Percentiles rank a stretch among this genome's conserved stretches.
Evolutionary conservation across 257 asterid species (phyloP).

Genomic region (Agastache rugosa): DNA sequence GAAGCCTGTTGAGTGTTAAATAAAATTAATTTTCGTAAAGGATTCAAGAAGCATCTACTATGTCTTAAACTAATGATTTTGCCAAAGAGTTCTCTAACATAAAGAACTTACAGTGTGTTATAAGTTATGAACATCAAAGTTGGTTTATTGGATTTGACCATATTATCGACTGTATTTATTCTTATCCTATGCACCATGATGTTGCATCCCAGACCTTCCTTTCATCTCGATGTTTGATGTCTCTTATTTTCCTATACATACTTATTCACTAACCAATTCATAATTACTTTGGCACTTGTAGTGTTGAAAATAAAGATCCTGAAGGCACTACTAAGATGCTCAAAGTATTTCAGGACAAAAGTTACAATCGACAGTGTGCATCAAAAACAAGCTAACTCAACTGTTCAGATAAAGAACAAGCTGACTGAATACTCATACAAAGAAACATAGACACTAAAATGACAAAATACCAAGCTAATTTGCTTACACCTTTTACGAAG

Average conservation of each 20-base stretch:
- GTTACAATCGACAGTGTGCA: conserved; percentile 4
- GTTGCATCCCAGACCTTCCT: conserved; percentile 6
- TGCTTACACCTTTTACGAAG: not conserved
- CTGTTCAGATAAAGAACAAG: not conserved
- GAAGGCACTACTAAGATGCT: not conserved
- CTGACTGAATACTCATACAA: conserved; percentile 7
- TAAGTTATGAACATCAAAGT: conserved; percentile 20
- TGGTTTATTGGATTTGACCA: not conserved
- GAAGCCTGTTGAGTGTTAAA: not conserved
- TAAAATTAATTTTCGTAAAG: not conserved
- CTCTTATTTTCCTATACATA: not conserved
- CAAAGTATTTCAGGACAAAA: conserved; percentile 19
- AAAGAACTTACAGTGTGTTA: conserved; percentile 1
- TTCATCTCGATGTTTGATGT: conserved; percentile 3
- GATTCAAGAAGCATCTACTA: not conserved
- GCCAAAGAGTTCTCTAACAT: conserved; percentile 4
- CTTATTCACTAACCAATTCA: not conserved
- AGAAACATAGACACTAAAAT: not conserved
- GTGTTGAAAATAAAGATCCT: conserved; percentile 1
- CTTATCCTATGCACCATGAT: conserved; percentile 15
- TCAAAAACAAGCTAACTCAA: conserved; percentile 2
- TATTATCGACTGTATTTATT: not conserved
- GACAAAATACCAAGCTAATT: conserved; percentile 17
- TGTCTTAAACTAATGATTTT: not conserved
- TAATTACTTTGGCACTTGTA: not conserved